Conservation (phyloP, 192 early-diverging fungal species). For the Umbelopsis isabellina region DNA sequence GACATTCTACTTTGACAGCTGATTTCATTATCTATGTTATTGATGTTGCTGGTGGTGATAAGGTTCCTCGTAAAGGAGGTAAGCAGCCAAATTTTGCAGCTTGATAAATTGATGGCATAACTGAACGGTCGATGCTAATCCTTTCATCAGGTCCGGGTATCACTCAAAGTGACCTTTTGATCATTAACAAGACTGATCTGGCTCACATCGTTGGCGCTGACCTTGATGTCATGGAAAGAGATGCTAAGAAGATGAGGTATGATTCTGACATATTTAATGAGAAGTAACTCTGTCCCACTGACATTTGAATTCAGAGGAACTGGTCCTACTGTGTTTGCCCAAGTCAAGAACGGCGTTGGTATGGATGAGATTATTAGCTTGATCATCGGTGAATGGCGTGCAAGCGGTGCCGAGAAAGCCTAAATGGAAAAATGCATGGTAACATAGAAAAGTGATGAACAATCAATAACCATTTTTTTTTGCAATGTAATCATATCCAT, state of each 20-base stretch:
- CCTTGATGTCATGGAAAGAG: conserved; percentile 88
- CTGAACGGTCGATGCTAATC: background rate
- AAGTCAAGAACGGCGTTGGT: conserved; percentile 88
- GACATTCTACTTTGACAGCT: conserved; percentile 44
- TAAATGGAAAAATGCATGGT: background rate
- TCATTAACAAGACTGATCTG: conserved; percentile 97
- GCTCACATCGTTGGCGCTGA: conserved; percentile 91
- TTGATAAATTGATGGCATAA: background rate
- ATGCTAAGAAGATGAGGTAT: conserved; percentile 83
- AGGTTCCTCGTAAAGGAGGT: conserved; percentile 95
- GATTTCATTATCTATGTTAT: conserved; percentile 98
- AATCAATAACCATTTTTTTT: background rate
- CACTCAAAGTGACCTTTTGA: conserved; percentile 90
- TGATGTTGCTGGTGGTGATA: conserved; percentile 96
- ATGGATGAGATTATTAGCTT: conserved; percentile 80
- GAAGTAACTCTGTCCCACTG: background rate
- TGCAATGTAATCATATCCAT: background rate
- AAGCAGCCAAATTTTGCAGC: background rate
- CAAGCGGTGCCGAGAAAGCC: conserved; percentile 49
- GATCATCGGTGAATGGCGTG: conserved; percentile 67
- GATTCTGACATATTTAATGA: background rate
- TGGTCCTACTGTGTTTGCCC: conserved; percentile 91
- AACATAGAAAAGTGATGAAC: background rate
- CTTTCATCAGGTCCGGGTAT: conserved; percentile 77
- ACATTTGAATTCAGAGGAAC: conserved; percentile 50